Evolutionary conservation across 2,329 filamentous ascomycete genomes (phyloP).

Genomic region (Pseudogymnoascus sp.): DNA sequence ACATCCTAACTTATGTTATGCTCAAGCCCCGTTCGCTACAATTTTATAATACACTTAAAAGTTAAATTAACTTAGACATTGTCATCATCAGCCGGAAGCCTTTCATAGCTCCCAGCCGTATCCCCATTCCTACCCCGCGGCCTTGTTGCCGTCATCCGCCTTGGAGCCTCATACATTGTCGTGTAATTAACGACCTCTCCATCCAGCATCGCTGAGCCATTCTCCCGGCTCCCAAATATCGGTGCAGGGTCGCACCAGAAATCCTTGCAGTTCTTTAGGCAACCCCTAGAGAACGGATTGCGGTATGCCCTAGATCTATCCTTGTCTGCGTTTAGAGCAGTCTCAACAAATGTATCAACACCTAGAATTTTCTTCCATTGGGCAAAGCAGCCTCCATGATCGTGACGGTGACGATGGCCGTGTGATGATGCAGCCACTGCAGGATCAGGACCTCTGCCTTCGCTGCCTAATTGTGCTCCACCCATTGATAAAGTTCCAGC

Average conservation of each 20-base stretch:
- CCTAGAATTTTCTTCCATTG: constrained; percentile 81
- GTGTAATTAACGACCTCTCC: constrained; percentile 81
- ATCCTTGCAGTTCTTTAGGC: constrained; percentile 84
- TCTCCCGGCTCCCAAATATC: constrained; percentile 66
- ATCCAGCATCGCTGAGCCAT: constrained; percentile 66
- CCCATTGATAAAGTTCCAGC: constrained; percentile 58
- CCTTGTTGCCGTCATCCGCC: constrained; percentile 44
- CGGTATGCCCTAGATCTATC: constrained; percentile 40
- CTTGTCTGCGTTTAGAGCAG: constrained; percentile 58
- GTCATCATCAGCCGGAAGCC: constrained; percentile 13
- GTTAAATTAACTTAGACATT: not conserved
- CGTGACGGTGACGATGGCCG: constrained; percentile 37
- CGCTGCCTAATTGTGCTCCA: constrained; percentile 60
- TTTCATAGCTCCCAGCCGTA: constrained; percentile 12
- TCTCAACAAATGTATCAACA: constrained; percentile 88
- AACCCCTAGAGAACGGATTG: constrained; percentile 80
- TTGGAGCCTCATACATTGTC: constrained; percentile 78
- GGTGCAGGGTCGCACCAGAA: constrained; percentile 92
- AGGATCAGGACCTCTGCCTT: constrained; percentile 57
- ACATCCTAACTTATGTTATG: not conserved
- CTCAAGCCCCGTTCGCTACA: not conserved
- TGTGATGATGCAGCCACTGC: constrained; percentile 38
- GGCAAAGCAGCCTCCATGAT: constrained; percentile 59
- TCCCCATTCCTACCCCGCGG: constrained; percentile 21
- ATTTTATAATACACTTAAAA: not conserved